phyloP scores from a whole-genome alignment of 768 basidiomycete species.

The Russula vinacea region DNA sequence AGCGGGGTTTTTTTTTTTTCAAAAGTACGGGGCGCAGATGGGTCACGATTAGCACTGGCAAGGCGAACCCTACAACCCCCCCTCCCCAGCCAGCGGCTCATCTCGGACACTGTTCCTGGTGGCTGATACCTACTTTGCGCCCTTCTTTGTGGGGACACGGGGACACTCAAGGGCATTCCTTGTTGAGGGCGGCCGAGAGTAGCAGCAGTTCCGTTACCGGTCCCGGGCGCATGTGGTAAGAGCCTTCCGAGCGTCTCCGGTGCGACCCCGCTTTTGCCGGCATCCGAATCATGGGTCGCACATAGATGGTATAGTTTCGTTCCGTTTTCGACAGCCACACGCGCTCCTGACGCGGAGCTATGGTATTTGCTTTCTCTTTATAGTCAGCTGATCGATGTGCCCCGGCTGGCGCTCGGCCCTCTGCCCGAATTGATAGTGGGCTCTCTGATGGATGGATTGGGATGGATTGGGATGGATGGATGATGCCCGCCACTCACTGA shows the following conservation, averaged over 20 bases:
- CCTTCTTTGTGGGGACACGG: no score
- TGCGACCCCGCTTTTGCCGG: background rate
- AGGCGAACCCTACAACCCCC: background rate
- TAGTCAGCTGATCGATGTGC: no score
- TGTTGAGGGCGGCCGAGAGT: no score
- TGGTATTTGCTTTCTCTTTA: slow-evolving; percentile 1
- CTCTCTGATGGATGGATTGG: no score
- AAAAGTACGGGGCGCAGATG: background rate
- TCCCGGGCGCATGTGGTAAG: no score
- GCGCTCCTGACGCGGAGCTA: slow-evolving; percentile 16
- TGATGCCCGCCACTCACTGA: no score
- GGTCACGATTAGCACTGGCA: background rate
- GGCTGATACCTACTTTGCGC: slow-evolving; percentile 1
- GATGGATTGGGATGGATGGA: no score
- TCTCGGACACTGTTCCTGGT: slow-evolving; percentile 10
- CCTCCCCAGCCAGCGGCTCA: background rate
- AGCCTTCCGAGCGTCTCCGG: background rate
- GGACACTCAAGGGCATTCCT: no score
- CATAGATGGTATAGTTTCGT: no score
- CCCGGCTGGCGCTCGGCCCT: background rate
- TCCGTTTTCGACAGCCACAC: background rate
- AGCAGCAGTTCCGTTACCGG: no score
- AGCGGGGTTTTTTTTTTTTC: background rate
- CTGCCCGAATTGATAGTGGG: no score
- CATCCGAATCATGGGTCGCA: background rate